Base-by-base conservation (phyloP, 2,329 filamentous ascomycete species). In the Dactylellina drechsleri region DNA sequence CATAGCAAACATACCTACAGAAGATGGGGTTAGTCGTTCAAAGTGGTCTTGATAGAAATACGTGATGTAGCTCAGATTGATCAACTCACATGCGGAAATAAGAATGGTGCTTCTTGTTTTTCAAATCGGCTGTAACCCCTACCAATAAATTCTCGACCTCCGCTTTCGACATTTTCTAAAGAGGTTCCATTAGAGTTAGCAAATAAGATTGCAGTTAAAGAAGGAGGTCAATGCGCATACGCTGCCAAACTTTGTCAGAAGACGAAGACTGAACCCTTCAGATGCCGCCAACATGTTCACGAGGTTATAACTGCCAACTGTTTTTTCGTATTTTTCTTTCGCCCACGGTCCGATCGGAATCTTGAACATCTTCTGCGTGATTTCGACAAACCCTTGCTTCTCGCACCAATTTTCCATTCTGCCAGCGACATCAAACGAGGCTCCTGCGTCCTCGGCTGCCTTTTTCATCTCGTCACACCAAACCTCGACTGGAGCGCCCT, bases 291-390 rank as follows among this genome's bases (percentile, higher is more conserved):
- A 50, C 43, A 79, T 61, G 47, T 79, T 79, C 1, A 78, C 60
- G 8, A 77, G 50, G 49, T 79, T 79, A n/a, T 76, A 77, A 65
- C 72, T 79, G 5, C 79, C 79, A 15, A 79, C 68, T 41, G 75
- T 59, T 49, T 77, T 79, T 74, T 78, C 76, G n/a, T 74, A 67
- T 15, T 75, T 72, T 36, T 78, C 82, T 76, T 83, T 84, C 0
- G 87, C 82, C 87, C 87, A 88, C 0, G 84, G 83, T 0, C 86
- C 86, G 41, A 87, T 84, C 1, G 86, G 86, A 2, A 87, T 82
- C 79, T 85, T 84, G 79, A 85, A 85, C 13, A 84, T 79, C 16
- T 82, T 82, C 78, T 86, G 83, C 0, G 82, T 84, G 47, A 88
- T 83, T 77, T 87, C 86, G 53, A 82, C 79, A 77, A 87, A 86